Base-by-base conservation (phyloP, 2,329 filamentous ascomycete genomes). In the Aspergillus ustus region DNA sequence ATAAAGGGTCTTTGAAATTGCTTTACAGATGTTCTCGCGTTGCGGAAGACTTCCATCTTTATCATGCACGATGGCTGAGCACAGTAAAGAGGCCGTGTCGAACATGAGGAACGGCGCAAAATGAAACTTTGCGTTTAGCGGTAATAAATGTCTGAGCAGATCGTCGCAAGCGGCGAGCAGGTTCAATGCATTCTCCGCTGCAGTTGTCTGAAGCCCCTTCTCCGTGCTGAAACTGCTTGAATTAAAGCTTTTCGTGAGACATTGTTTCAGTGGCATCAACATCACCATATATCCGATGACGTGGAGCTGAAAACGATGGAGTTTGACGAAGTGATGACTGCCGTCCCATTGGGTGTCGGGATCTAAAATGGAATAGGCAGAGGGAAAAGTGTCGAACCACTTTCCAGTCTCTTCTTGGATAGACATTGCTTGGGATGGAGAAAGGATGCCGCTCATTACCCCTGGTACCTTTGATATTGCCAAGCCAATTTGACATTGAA, bases 61-160 rank as follows among this genome's bases (percentile, higher is more conserved):
- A 60, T 85, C 83, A 61, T 85, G 83, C 4, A 84, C 76, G 7
- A 85, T 72, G 2, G 82, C 80, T 0, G 83, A 84, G 71, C 81
- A 84, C 4, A 85, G 68, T 19, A 83, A 73, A 0, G 83, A 81
- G 0, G 82, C 78, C 0, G 81, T 83, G 62, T 85, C 82, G 51
- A 85, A 85, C 34, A 84, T 79, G 48, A 76, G 75, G 59, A 84
- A 85, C 0, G 82, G 72, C 6, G 82, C 78, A 55, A 82, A 77
- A 63, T 84, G 81, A 46, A 83, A 84, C 40, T 81, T 83, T 6
- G 79, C 76, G 49, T 83, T 81, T 13, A 79, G 71, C 0, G 81
- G 81, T 40, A 80, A 66, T 13, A 70, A 59, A 7, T 67, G 74
- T 19, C 81, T 71, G 55, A 83, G 82, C 9, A 84, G 76, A 15